A percentile compares a stretch with the other conserved stretches of the same genome.
Evolutionary conservation across 2,329 filamentous ascomycete species (phyloP).

Genomic region (Aspergillus fijiensis): DNA sequence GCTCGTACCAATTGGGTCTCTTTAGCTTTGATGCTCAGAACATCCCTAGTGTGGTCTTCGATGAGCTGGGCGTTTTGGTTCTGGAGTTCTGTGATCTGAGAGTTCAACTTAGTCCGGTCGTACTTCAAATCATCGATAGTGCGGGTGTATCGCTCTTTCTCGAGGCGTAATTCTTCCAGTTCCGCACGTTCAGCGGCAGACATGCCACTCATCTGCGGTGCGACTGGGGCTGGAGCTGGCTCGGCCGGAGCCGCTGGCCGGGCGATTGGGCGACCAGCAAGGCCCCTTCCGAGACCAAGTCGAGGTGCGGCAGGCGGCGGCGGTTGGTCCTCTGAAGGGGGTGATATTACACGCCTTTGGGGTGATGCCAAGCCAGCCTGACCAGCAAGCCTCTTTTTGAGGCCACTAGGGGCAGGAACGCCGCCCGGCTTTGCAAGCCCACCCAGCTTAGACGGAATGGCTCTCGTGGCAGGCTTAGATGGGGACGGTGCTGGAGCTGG

Average conservation of each 20-base stretch:
- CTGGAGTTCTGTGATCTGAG: constrained; percentile 89
- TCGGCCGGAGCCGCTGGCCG: constrained; percentile 60
- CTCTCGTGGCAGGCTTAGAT: constrained; percentile 41
- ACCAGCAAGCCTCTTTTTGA: constrained; percentile 45
- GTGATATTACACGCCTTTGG: constrained; percentile 46
- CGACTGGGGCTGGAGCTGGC: constrained; percentile 51
- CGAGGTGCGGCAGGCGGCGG: constrained; percentile 49
- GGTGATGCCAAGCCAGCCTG: constrained; percentile 44
- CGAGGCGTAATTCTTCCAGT: constrained; percentile 78
- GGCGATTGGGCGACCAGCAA: constrained; percentile 80
- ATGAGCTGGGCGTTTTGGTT: constrained; percentile 96
- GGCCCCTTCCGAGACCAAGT: constrained; percentile 68
- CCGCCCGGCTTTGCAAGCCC: constrained; percentile 39
- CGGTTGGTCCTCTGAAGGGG: constrained; percentile 46
- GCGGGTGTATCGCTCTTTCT: constrained; percentile 74
- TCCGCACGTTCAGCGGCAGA: constrained; percentile 85
- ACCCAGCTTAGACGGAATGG: constrained; percentile 48
- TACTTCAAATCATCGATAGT: constrained; percentile 78
- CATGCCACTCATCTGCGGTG: constrained; percentile 64
- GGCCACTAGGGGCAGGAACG: constrained; percentile 42
- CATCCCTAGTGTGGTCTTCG: constrained; percentile 93
- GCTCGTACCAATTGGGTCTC: constrained; percentile 95
- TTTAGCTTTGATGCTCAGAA: constrained; percentile 95
- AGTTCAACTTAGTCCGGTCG: constrained; percentile 76
- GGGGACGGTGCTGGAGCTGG: constrained; percentile 52